Evolutionary conservation across 345 rosid species (phyloP).

Genomic region (Citrus unshiu): DNA sequence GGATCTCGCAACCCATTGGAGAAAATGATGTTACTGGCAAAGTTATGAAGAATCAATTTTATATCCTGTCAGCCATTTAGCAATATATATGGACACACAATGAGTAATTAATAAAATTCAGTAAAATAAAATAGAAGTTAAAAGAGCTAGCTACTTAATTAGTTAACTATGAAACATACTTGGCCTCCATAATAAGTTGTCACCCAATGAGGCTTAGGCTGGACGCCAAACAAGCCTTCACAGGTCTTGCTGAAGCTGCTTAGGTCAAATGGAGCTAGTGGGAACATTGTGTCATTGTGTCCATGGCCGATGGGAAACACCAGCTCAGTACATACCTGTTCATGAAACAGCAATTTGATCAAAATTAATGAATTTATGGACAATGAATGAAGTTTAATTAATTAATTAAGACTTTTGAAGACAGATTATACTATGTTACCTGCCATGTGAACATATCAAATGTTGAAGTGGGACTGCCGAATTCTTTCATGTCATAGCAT

Average conservation of each 20-base stretch:
- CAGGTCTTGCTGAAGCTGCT: constrained; percentile 32
- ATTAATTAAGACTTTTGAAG: background rate
- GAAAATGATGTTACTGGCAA: constrained; percentile 58
- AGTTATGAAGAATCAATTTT: constrained; percentile 34
- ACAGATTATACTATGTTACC: background rate
- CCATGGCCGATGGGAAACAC: constrained; percentile 60
- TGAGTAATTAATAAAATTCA: background rate
- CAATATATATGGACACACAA: background rate
- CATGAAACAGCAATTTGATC: background rate
- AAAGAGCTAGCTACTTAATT: background rate
- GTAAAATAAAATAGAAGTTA: background rate
- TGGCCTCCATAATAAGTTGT: constrained; percentile 57
- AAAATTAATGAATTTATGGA: background rate
- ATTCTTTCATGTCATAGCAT: background rate
- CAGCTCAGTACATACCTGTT: constrained; percentile 62
- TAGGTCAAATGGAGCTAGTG: constrained; percentile 42
- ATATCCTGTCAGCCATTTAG: constrained; percentile 35
- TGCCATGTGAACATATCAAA: background rate
- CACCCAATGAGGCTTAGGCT: constrained; percentile 70
- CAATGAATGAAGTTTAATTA: background rate
- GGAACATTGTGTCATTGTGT: constrained; percentile 51
- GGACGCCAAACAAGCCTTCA: constrained; percentile 44
- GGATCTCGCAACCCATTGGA: constrained; percentile 59
- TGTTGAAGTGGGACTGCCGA: background rate
- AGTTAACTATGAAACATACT: constrained; percentile 18